Evolutionary conservation across 495 filamentous ascomycete species (phyloP).

Genomic region (Penicillium angulare): DNA sequence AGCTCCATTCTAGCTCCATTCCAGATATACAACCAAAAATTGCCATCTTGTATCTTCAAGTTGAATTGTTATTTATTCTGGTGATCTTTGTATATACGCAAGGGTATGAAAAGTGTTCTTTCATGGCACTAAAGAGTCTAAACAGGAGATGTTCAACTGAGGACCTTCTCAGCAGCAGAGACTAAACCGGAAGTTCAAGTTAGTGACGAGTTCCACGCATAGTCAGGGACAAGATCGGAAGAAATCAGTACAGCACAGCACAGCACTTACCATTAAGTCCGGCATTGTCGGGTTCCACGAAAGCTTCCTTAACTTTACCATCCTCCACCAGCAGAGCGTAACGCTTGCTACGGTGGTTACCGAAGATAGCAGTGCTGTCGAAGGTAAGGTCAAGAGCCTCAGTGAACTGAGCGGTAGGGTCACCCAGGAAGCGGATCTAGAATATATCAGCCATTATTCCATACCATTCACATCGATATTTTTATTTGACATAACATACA

Average conservation of each 20-base stretch:
- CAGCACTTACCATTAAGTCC: conserved; percentile 68
- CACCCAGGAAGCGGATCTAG: conserved; percentile 85
- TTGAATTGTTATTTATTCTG: too few relatives aligned
- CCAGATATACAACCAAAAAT: too few relatives aligned
- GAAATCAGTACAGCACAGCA: neutral
- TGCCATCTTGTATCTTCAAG: too few relatives aligned
- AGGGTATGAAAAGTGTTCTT: neutral
- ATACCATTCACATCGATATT: neutral
- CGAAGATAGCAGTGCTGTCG: conserved; percentile 81
- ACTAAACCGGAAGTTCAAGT: conserved; percentile 40
- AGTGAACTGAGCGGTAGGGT: conserved; percentile 81
- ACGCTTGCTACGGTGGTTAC: conserved; percentile 79
- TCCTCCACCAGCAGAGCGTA: conserved; percentile 79
- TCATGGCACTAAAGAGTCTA: too few relatives aligned
- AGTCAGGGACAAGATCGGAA: neutral
- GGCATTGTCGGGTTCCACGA: conserved; percentile 92
- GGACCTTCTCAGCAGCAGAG: conserved; percentile 70
- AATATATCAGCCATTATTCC: conserved; percentile 3
- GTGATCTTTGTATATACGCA: conserved; percentile 1
- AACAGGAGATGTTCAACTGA: conserved; percentile 42
- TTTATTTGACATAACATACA: conserved; percentile 64
- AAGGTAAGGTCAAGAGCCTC: conserved; percentile 81
- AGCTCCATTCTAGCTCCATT: neutral
- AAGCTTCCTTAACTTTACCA: conserved; percentile 71
- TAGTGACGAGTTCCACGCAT: conserved; percentile 4